These are phyloP conservation scores for Conticribra guillardii DNA, from an alignment of 108 stramenopile genomes.

Conservation along the genomic window DNA sequence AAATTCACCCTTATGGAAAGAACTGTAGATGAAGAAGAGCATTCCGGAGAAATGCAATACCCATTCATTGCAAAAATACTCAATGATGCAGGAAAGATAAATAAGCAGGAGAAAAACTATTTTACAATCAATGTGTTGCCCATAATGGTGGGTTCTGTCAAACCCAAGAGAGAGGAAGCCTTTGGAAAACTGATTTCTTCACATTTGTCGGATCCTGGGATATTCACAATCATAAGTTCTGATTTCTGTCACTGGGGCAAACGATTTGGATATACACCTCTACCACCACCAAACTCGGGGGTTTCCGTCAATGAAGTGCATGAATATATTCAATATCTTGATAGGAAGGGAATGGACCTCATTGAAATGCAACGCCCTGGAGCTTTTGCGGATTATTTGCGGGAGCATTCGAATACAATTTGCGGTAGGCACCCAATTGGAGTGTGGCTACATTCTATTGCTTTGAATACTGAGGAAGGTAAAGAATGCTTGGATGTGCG, in stretches of 20 bases:
- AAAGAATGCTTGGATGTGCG: constrained; percentile 53
- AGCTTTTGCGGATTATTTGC: constrained; percentile 85
- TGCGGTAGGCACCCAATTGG: constrained; percentile 86
- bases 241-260: constrained; percentile 84
- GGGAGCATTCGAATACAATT: constrained; percentile 78
- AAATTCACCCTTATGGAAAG: constrained; percentile 68
- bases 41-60: constrained; percentile 91
- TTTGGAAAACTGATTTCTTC: constrained; percentile 67
- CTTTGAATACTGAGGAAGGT: constrained; percentile 9
- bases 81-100: constrained; percentile 27
- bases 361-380: constrained; percentile 80
- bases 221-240: constrained; percentile 70
- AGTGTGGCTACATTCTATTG: constrained; percentile 70
- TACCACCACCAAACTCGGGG: constrained; percentile 17
- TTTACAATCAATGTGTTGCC: constrained; percentile 61
- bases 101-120: constrained; percentile 10
- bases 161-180: constrained; percentile 41
- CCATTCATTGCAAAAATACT: constrained; percentile 78
- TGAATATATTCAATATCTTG: constrained; percentile 71
- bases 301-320: constrained; percentile 34
- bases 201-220: constrained; percentile 54
- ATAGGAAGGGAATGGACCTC: constrained; percentile 76
- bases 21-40: constrained; percentile 73
- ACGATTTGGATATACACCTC: constrained; percentile 48
- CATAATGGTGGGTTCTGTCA: constrained; percentile 81